Evolutionary conservation across 2,329 filamentous ascomycete genomes (phyloP), one percentile per base, ranked within the genome.

Genomic region (Arthrocladium fulminans): DNA sequence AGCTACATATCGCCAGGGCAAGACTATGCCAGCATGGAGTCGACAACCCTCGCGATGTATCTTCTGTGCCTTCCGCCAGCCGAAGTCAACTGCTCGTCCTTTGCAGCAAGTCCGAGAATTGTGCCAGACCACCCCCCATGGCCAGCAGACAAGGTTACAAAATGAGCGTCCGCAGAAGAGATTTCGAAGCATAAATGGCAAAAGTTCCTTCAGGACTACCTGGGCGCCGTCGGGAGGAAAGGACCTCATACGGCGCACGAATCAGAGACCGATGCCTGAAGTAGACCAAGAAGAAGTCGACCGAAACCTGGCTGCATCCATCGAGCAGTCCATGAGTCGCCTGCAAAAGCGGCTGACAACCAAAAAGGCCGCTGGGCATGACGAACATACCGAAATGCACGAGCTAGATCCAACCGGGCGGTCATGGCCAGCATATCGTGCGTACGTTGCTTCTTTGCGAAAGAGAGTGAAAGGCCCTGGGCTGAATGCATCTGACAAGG

Each of bases 31-130:
- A 48, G 45, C 22, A 48, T 48, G 45, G 45, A 35, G 25, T 30
- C 37, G 24, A 17, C 45, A 32, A 27, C 38, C 44, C 25, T 25
- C 50, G 20, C 59, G 59, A 59, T 72, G 69, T 63, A 61, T 70
- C 30, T 60, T 70, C 54, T 69, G 67, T 59, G 55, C 63, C 24
- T 65, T 69, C 51, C 63, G 61, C 54, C 37, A 25, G 13, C 15
- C 35, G 7, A 23, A 15, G 10, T 19, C 23, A 17, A 22, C 24
- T 22, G 34, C 12, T 4, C 44, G 23, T 7, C 30, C 42, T 10
- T 3, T 34, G 17, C 24, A 17, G 9, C 42, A 45, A 32, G 22
- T 23, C 19, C 42, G 29, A 27, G 15, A 20, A 45, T 45, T 10
- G 23, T 13, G 29, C 19, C 12, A 25, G 10, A 32, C 27, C 15